phyloP scores from a whole-genome alignment of 75 land plant species.

The Adiantum capillusveneris region DNA sequence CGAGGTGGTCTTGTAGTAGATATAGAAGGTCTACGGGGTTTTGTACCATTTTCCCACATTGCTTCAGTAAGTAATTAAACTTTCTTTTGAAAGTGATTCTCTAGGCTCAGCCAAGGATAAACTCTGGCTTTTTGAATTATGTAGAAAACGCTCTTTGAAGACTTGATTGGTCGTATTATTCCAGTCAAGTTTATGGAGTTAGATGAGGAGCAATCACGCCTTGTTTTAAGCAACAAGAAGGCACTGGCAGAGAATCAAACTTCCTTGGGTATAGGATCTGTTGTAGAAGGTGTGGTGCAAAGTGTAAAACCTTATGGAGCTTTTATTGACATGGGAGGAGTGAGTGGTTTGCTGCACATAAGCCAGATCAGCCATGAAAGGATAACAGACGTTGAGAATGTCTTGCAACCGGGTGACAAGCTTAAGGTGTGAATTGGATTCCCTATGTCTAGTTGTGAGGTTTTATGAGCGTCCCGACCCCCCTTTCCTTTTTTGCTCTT shows the following conservation, averaged over 20 bases:
- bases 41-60: slow-evolving; percentile 90
- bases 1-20: slow-evolving; percentile 78
- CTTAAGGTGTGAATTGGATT: no score
- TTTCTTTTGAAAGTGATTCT: no score
- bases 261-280: slow-evolving; percentile 88
- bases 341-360: slow-evolving; percentile 90
- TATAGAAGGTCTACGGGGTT: slow-evolving; percentile 76
- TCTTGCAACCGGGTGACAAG: slow-evolving; percentile 90
- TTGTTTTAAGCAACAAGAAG: slow-evolving; percentile 89
- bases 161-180: slow-evolving; percentile 58
- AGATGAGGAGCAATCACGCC: slow-evolving; percentile 83
- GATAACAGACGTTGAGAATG: slow-evolving; percentile 75
- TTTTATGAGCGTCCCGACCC: no score
- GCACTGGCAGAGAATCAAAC: slow-evolving; percentile 93
- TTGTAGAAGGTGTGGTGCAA: slow-evolving; percentile 89
- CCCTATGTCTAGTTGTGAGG: no score
- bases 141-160: slow-evolving; percentile 62
- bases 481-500: no score
- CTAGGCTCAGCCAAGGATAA: no score
- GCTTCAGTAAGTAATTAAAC: slow-evolving; percentile 48
- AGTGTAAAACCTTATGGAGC: slow-evolving; percentile 94
- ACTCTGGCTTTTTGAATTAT: not conserved
- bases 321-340: slow-evolving; percentile 89
- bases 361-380: slow-evolving; percentile 99
- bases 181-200: slow-evolving; percentile 89